phyloP scores from a whole-genome alignment of 805 yeast genomes.

The Suhomyces vadensis region DNA sequence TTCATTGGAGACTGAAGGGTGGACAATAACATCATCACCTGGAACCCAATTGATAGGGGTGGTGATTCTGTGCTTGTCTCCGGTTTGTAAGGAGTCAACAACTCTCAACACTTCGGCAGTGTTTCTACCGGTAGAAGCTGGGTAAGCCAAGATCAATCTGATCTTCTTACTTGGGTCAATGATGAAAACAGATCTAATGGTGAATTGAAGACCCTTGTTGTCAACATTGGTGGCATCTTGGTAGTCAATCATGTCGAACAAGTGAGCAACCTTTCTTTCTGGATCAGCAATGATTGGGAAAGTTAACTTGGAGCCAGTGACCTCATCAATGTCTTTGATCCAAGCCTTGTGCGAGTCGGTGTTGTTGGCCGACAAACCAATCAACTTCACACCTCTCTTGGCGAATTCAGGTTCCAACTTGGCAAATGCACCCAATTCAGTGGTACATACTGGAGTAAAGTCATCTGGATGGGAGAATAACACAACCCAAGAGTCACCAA shows the following conservation, averaged over 20 bases:
- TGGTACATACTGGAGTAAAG: conserved; percentile 95
- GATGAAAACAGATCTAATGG: conserved; percentile 89
- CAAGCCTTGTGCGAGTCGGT: conserved; percentile 78
- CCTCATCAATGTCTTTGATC: conserved; percentile 90
- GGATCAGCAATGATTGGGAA: conserved; percentile 93
- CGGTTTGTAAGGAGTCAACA: conserved; percentile 81
- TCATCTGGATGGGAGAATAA: conserved; percentile 95
- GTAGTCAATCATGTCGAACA: conserved; percentile 86
- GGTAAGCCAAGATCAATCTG: conserved; percentile 83
- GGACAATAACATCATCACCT: conserved; percentile 91
- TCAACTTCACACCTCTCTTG: conserved; percentile 80
- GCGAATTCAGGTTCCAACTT: conserved; percentile 85
- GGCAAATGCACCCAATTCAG: conserved; percentile 94
- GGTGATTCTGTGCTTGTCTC: conserved; percentile 79
- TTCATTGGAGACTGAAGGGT: conserved; percentile 79
- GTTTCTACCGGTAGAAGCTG: conserved; percentile 94
- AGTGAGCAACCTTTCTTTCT: conserved; percentile 78
- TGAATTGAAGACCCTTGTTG: conserved; percentile 70
- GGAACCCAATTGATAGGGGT: conserved; percentile 91
- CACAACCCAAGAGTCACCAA: conserved; percentile 85
- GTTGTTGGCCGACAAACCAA: conserved; percentile 87
- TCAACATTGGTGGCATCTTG: conserved; percentile 73
- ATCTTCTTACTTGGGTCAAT: conserved; percentile 90
- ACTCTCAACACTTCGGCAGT: conserved; percentile 90
- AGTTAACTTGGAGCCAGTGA: conserved; percentile 69